A percentile compares a stretch with the other conserved stretches of the same genome.
These are phyloP conservation scores for Falciphora oryzae DNA, from an alignment of 2,329 filamentous ascomycete genomes.

Conservation along the genomic window DNA sequence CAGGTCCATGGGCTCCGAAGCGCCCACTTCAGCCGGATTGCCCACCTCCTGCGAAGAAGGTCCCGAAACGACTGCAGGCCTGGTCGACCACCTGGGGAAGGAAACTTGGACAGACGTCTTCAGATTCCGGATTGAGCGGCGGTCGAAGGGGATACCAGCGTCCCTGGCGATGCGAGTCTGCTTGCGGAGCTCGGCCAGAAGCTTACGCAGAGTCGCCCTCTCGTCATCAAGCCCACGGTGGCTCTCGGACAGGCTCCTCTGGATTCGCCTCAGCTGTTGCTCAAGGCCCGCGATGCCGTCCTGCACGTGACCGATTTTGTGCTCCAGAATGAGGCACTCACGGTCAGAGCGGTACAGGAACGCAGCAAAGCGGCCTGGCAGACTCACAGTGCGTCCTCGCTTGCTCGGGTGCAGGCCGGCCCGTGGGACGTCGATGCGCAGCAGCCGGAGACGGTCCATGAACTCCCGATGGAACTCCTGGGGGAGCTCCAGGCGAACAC, in stretches of 20 bases:
- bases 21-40: neutral
- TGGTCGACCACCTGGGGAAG: neutral
- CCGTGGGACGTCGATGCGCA: neutral
- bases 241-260: neutral
- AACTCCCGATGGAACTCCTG: neutral
- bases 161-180: neutral
- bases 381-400: neutral
- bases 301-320: neutral
- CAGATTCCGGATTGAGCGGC: neutral
- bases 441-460: neutral
- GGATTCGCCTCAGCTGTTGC: neutral
- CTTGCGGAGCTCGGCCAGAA: neutral
- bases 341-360: neutral
- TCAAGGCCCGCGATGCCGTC: neutral
- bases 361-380: neutral
- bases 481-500: neutral
- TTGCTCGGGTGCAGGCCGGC: neutral
- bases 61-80: neutral
- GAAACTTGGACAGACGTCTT: neutral
- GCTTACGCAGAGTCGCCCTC: neutral
- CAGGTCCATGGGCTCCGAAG: neutral
- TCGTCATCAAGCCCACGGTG: neutral
- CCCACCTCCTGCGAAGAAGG: neutral
- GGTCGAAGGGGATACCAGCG: neutral
- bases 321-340: neutral